Evolutionary conservation across 2,329 filamentous ascomycete species (phyloP), one percentile per base, ranked within the genome.

Genomic region (Knoxdaviesia proteae): DNA sequence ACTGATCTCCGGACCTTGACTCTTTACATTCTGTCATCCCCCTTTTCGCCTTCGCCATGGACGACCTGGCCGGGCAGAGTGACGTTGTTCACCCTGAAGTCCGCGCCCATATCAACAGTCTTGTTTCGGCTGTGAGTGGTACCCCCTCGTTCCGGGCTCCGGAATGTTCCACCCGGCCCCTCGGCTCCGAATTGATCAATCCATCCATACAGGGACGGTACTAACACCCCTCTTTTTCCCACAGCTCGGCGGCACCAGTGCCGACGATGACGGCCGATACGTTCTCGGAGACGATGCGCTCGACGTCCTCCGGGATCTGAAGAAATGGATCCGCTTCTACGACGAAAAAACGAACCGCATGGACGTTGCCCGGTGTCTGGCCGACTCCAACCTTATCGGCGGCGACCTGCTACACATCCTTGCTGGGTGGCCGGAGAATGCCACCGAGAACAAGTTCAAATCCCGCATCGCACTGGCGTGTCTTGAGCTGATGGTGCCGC

Each of bases 291-390:
- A 96, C 59, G 88, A 94, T 56, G 88, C 87, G 8, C 67, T 93
- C 46, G 83, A 90, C 45, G 90, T 87, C 54, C 67, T 98, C 45
- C 86, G 88, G 48, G 90, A 98, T 61, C 69, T 98, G 43, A 88
- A 90, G 56, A 80, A 80, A 72, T 98, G 90, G 90, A 71, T 98
- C 50, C 86, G 84, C 51, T 75, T 94, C 48, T 90, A 90, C 66
- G 87, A 94, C 58, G 83, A 93, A 56, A 92, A 92, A 57, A 76
- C 80, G 49, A 92, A 94, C 56, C 80, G 88, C 50, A 80, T 93
- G 68, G 90, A 98, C 56, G 90, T 98, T 46, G 87, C 88, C 47
- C 73, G 90, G 61, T 94, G 86, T 57, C 68, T 96, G 50, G 79
- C 84, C 54, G 86, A 96, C 58, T 81, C 86, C 38, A 94, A 94